These are phyloP conservation scores for Metschnikowia orientalis DNA, from an alignment of 805 yeast genomes.

Conservation along the genomic window DNA sequence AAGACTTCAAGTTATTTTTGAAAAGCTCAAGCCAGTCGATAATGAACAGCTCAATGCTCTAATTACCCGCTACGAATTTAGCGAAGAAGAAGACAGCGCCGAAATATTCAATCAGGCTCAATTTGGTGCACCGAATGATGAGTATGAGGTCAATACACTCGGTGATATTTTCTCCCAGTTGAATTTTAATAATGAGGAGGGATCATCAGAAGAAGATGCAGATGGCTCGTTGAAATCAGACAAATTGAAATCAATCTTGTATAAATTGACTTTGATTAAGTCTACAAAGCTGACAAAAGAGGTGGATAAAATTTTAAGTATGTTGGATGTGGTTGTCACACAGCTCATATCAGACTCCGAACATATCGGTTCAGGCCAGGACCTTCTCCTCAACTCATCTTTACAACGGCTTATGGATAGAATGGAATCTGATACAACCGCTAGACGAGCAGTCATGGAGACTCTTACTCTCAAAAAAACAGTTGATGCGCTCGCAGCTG, in stretches of 20 bases:
- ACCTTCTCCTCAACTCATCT: constrained; percentile 13
- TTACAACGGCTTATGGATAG: constrained; percentile 35
- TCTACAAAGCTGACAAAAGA: constrained; percentile 25
- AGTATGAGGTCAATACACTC: constrained; percentile 8
- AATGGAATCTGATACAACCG: constrained; percentile 32
- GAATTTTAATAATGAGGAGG: constrained; percentile 9
- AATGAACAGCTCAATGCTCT: constrained; percentile 32
- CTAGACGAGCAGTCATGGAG: constrained; percentile 32
- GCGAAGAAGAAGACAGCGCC: constrained; percentile 37
- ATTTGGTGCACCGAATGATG: constrained; percentile 7
- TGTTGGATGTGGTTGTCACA: constrained; percentile 30
- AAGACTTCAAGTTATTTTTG: constrained; percentile 30
- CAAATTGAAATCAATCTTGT: constrained; percentile 23
- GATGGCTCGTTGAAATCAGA: constrained; percentile 7
- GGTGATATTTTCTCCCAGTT: constrained; percentile 17
- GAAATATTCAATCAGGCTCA: constrained; percentile 16
- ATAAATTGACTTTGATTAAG: constrained; percentile 25
- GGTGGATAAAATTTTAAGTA: constrained; percentile 21
- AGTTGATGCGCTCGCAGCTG: constrained; percentile 19
- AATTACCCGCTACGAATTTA: constrained; percentile 35
- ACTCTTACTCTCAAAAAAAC: constrained; percentile 22
- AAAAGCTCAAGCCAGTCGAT: constrained; percentile 29
- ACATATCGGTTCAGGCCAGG: background rate
- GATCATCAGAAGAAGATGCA: background rate
- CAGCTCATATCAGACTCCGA: constrained; percentile 27